phyloP scores from a whole-genome alignment of 257 asterid species.

The Gentiana dahurica region DNA sequence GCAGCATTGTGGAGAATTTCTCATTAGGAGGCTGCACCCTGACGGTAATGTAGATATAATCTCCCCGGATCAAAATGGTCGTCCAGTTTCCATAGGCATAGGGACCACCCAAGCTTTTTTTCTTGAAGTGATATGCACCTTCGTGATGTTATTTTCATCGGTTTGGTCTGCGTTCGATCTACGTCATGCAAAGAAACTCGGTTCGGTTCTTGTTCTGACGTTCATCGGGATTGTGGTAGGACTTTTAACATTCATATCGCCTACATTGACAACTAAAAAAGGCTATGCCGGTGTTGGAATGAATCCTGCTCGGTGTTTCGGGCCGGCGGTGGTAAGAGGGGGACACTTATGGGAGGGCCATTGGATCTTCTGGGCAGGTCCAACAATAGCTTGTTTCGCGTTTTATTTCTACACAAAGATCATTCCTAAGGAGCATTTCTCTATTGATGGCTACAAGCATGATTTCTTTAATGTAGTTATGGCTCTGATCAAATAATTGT shows the following conservation, averaged over 20 bases:
- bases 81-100: constrained; percentile 35
- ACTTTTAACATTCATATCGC: constrained; percentile 46
- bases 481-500: constrained; percentile 9
- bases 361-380: constrained; percentile 81
- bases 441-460: constrained; percentile 41
- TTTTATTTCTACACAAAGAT: constrained; percentile 54
- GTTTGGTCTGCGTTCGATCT: constrained; percentile 78
- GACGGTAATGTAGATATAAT: constrained; percentile 28
- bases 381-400: constrained; percentile 37
- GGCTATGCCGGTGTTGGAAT: constrained; percentile 69
- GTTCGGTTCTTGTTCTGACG: constrained; percentile 27
- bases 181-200: constrained; percentile 43
- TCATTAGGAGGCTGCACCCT: constrained; percentile 72
- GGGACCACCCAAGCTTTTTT: constrained; percentile 51
- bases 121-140: constrained; percentile 55
- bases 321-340: constrained; percentile 63
- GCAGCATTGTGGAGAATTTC: constrained; percentile 25
- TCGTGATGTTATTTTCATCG: constrained; percentile 50
- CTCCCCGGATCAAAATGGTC: constrained; percentile 29
- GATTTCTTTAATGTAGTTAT: constrained; percentile 36
- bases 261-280: constrained; percentile 39
- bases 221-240: constrained; percentile 53
- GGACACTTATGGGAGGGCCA: constrained; percentile 74
- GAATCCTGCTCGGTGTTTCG: constrained; percentile 75
- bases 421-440: constrained; percentile 54